Conservation (phyloP, 2,329 filamentous ascomycete genomes). For the Thermochaetoides dissita region DNA sequence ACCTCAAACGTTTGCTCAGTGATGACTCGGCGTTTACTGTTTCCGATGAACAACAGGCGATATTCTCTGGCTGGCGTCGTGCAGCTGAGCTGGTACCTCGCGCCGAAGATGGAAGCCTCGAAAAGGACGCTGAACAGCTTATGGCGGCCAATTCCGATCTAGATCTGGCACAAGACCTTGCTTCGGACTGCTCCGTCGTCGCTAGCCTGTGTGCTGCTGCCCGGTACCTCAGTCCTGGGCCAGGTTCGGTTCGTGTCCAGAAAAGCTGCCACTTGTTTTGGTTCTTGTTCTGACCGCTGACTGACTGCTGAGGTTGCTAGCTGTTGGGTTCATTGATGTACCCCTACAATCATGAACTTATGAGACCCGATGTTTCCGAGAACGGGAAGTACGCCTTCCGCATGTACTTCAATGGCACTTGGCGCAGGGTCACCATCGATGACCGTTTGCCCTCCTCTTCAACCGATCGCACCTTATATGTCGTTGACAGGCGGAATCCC, state of each 20-base stretch:
- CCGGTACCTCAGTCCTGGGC: slow-evolving; percentile 53
- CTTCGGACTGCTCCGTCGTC: slow-evolving; percentile 93
- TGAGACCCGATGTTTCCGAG: slow-evolving; percentile 48
- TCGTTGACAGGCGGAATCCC: slow-evolving; percentile 72
- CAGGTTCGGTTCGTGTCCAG: slow-evolving; percentile 43
- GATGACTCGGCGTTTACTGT: slow-evolving; percentile 62
- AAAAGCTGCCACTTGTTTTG: not conserved
- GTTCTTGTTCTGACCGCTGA: not conserved
- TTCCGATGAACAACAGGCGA: slow-evolving; percentile 57
- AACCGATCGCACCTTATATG: slow-evolving; percentile 64
- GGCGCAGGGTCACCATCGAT: slow-evolving; percentile 74
- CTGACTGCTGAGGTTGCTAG: slow-evolving; percentile 25
- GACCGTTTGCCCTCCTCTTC: slow-evolving; percentile 71
- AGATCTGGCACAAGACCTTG: slow-evolving; percentile 88
- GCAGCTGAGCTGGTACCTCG: slow-evolving; percentile 52
- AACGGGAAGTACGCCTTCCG: slow-evolving; percentile 84
- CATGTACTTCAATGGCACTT: slow-evolving; percentile 94
- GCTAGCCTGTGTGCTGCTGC: slow-evolving; percentile 80
- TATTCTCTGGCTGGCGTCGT: slow-evolving; percentile 75
- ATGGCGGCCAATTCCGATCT: slow-evolving; percentile 36
- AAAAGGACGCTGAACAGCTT: slow-evolving; percentile 10
- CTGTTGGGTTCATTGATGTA: slow-evolving; percentile 60
- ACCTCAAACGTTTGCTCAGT: slow-evolving; percentile 10
- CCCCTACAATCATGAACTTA: slow-evolving; percentile 51
- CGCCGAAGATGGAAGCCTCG: slow-evolving; percentile 1